Evolutionary conservation across 768 basidiomycete genomes (phyloP).

Genomic region (Suillus paluster): DNA sequence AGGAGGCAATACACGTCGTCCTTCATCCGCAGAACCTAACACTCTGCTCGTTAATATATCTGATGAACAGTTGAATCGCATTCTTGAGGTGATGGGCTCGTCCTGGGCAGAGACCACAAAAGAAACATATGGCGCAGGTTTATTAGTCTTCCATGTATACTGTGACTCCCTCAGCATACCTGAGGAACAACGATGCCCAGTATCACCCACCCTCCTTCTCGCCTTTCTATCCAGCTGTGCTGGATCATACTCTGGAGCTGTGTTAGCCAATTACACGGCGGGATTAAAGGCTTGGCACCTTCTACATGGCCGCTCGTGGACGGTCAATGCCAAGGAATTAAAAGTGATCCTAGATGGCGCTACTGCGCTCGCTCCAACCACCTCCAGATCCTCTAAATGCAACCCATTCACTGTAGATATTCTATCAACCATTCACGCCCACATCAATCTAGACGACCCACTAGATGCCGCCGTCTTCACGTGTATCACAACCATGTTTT

Average conservation of each 20-base stretch:
- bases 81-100: constrained; percentile 24
- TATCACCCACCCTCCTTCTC: neutral
- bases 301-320: constrained; percentile 22
- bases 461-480: constrained; percentile 42
- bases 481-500: constrained; percentile 44
- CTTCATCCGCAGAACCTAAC: too few relatives aligned
- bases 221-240: constrained; percentile 20
- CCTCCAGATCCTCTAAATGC: neutral
- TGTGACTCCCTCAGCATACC: constrained; percentile 34
- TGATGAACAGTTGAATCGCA: constrained; percentile 17
- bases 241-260: constrained; percentile 13
- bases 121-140: constrained; percentile 42
- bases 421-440: constrained; percentile 33
- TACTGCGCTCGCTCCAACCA: neutral
- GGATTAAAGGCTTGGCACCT: constrained; percentile 31
- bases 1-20: too few relatives aligned
- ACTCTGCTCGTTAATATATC: too few relatives aligned
- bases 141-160: constrained; percentile 43
- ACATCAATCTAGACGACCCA: constrained; percentile 7
- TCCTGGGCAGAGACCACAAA: constrained; percentile 36
- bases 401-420: neutral
- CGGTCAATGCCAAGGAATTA: constrained; percentile 12
- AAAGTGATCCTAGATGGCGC: constrained; percentile 15
- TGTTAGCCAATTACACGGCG: constrained; percentile 16
- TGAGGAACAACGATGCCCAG: constrained; percentile 18